Evolutionary conservation across 2,329 filamentous ascomycete species (phyloP).

Genomic region (Epichloe typhina): DNA sequence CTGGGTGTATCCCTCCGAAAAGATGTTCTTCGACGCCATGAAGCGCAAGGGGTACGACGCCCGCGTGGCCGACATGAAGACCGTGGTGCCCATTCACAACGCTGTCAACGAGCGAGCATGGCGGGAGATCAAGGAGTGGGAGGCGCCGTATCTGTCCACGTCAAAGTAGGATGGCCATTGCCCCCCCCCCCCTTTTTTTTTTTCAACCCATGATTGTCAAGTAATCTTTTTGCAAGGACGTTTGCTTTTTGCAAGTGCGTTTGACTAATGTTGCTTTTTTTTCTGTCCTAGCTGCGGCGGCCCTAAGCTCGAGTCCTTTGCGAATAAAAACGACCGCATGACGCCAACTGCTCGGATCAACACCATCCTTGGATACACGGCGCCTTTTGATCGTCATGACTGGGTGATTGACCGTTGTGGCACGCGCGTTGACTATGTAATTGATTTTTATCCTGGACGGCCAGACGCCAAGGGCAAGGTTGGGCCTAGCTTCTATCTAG

Average conservation of each 20-base stretch:
- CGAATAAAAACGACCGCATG: slow-evolving; percentile 54
- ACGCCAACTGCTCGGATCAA: slow-evolving; percentile 77
- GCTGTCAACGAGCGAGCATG: slow-evolving; percentile 96
- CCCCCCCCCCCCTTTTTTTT: not conserved
- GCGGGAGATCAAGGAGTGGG: slow-evolving; percentile 85
- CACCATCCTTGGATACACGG: slow-evolving; percentile 72
- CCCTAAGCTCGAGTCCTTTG: slow-evolving; percentile 72
- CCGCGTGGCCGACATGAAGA: slow-evolving; percentile 64
- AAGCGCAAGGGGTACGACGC: slow-evolving; percentile 70
- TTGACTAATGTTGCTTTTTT: not conserved
- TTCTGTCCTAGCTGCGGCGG: slow-evolving; percentile 43
- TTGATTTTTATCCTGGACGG: slow-evolving; percentile 87
- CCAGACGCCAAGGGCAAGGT: slow-evolving; percentile 23
- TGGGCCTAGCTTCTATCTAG: slow-evolving; percentile 49
- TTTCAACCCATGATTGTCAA: too few species aligned
- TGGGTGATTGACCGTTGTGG: slow-evolving; percentile 94
- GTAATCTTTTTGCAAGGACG: too few species aligned
- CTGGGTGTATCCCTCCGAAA: slow-evolving; percentile 94
- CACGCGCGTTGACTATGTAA: slow-evolving; percentile 79
- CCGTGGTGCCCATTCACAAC: slow-evolving; percentile 94
- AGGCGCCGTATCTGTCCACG: slow-evolving; percentile 48
- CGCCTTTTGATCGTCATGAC: slow-evolving; percentile 91
- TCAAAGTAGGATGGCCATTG: slow-evolving; percentile 36
- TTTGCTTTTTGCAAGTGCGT: too few species aligned
- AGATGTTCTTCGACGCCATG: slow-evolving; percentile 97